Base-by-base conservation (phyloP, 2,329 filamentous ascomycete species). In the Penicillium sp. region DNA sequence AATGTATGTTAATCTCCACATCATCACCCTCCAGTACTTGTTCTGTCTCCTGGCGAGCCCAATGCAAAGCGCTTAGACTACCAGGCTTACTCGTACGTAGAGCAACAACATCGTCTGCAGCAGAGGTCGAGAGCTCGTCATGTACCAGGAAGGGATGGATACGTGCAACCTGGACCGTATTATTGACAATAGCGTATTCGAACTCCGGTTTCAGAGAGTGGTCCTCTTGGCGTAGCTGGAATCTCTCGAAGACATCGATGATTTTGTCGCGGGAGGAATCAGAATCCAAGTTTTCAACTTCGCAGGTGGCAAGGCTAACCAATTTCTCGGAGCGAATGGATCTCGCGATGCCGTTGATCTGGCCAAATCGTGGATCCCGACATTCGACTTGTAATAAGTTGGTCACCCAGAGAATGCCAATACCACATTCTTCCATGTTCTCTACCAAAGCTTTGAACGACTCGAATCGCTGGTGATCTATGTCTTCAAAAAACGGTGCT, bases 321-420 rank as follows among this genome's bases (percentile, higher is more conserved):
- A 43, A 19, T 35, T 68, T 37, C 54, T 76, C 74, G 0, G 59
- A 52, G 0, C 73, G 68, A 8, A 73, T 59, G 0, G 65, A 66
- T 3, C 74, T 61, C 3, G 69, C 63, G 1, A 69, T 27, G 8
- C 74, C 73, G 6, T 69, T 37, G 5, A 68, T 60, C 29, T 68
- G 67, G 0, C 55, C 63, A 51, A 61, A 73, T 3, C 65, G 43
- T 2, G 73, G 72, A 19, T 75, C 68, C 2, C n/a, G 27, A 53
- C 65, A 70, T 7, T 48, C 19, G 1, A 68, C 48, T 35, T 73
- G 65, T 2, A 57, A 63, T 1, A 59, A 53, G 0, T 33, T 33
- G 0, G 68, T 74, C 1, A 72, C 39, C 73, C 73, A 75, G 4
- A 76, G 48, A 26, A 50, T 35, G 0, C 63, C 61, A 13, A 50